Percentiles rank a stretch among this genome's conserved stretches.
These are phyloP conservation scores for Rhizopogon vinicolor DNA, from an alignment of 768 basidiomycete species.

Conservation along the genomic window DNA sequence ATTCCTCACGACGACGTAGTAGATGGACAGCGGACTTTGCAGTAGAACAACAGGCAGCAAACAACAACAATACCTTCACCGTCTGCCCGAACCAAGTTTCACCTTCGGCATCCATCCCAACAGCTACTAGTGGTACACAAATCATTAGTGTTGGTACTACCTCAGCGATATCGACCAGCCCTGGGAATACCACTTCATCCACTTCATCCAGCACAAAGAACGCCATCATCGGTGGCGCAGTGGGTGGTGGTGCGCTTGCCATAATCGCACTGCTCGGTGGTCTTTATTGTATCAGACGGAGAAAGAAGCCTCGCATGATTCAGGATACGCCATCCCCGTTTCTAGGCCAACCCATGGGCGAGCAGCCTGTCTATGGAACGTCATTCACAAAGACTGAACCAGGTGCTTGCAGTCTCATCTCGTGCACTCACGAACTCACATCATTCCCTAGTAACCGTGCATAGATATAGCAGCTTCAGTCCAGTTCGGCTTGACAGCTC, in stretches of 20 bases:
- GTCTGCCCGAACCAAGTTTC: slow-evolving; percentile 14
- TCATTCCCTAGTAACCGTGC: neutral
- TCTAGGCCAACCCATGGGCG: neutral
- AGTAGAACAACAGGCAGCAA: slow-evolving; percentile 9
- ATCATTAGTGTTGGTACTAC: too few species aligned
- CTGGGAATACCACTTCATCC: neutral
- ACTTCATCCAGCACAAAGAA: neutral
- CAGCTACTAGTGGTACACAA: neutral
- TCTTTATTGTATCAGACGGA: neutral
- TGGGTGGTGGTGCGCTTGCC: neutral
- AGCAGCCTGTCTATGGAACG: neutral
- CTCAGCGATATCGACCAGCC: neutral
- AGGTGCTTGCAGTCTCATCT: neutral
- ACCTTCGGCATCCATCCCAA: slow-evolving; percentile 2
- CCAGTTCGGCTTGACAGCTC: neutral
- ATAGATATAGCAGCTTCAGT: neutral
- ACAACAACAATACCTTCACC: slow-evolving; percentile 22
- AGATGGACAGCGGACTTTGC: slow-evolving; percentile 14
- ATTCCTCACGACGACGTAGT: slow-evolving; percentile 6
- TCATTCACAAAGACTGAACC: neutral
- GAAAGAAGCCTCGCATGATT: neutral
- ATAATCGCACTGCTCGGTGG: neutral
- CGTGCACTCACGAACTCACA: neutral
- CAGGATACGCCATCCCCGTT: neutral
- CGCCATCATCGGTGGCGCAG: neutral